These are phyloP conservation scores for Hortiboletus rubellus DNA, from an alignment of 1,284 basidiomycete species.

Conservation along the genomic window DNA sequence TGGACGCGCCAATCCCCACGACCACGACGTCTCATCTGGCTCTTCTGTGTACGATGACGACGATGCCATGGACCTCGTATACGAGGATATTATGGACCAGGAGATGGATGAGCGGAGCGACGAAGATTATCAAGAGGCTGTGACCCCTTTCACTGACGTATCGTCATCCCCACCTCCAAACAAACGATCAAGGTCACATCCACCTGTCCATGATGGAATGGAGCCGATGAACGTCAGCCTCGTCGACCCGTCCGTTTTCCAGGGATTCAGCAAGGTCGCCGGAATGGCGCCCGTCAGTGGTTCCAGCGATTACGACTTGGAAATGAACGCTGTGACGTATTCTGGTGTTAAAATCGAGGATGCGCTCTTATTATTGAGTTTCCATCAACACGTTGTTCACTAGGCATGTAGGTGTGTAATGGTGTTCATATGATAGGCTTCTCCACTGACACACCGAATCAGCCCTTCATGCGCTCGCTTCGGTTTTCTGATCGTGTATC, in stretches of 20 bases:
- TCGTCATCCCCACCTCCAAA: conserved; percentile 49
- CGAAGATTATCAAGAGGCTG: conserved; percentile 67
- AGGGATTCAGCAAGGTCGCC: conserved; percentile 30
- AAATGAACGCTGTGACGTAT: conserved; percentile 30
- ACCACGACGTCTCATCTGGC: conserved; percentile 52
- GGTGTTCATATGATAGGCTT: not conserved
- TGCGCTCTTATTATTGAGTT: conserved; percentile 65
- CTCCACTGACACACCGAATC: conserved; percentile 13
- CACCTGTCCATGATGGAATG: conserved; percentile 24
- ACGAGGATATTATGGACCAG: conserved; percentile 36
- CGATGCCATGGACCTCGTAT: conserved; percentile 44
- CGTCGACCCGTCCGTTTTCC: conserved; percentile 30
- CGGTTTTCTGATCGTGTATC: conserved; percentile 24
- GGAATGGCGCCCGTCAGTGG: conserved; percentile 24
- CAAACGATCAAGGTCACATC: conserved; percentile 29
- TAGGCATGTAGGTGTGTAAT: conserved; percentile 38
- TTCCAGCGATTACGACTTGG: conserved; percentile 28
- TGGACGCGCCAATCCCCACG: conserved; percentile 42
- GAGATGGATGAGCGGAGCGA: conserved; percentile 58
- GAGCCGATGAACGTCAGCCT: conserved; percentile 32
- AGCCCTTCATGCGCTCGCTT: conserved; percentile 19
- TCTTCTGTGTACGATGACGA: conserved; percentile 47
- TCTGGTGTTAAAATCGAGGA: conserved; percentile 59
- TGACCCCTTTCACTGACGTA: conserved; percentile 63
- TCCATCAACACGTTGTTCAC: conserved; percentile 63